Evolutionary conservation across 257 asterid species (phyloP).

Genomic region (Echium plantagineum): DNA sequence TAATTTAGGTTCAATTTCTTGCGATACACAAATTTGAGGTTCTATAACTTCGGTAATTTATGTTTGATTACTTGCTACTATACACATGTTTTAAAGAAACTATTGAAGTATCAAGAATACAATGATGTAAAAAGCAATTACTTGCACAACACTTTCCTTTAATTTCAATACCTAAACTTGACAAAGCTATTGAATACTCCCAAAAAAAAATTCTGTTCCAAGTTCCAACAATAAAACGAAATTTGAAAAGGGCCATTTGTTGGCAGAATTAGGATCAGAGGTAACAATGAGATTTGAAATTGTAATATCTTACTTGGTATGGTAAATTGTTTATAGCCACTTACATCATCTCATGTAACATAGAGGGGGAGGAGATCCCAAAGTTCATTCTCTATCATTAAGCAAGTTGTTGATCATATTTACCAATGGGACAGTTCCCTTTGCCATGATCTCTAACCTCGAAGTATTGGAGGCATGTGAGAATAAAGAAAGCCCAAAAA

Average conservation of each 20-base stretch:
- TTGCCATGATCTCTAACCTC: conserved; percentile 82
- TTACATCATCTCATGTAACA: conserved; percentile 4
- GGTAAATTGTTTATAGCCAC: conserved; percentile 1
- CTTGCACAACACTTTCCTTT: not conserved
- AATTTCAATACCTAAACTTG: not conserved
- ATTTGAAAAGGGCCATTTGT: not conserved
- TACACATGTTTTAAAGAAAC: too few relatives aligned
- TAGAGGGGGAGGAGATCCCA: conserved; percentile 1
- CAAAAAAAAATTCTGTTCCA: not conserved
- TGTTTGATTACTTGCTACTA: too few relatives aligned
- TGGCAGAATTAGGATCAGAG: not conserved
- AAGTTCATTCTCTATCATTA: conserved; percentile 39
- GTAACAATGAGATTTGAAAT: not conserved
- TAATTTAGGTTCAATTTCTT: too few relatives aligned
- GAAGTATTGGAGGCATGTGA: conserved; percentile 62
- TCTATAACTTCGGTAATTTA: too few relatives aligned
- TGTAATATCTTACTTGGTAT: not conserved
- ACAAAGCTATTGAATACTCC: not conserved
- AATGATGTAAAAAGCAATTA: too few relatives aligned
- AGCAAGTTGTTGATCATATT: conserved; percentile 68
- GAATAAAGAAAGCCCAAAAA: conserved; percentile 77
- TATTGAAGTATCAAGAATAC: too few relatives aligned
- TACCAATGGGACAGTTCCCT: conserved; percentile 77
- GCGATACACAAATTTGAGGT: too few relatives aligned
- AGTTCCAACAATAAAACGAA: not conserved